Percentiles rank a stretch among this genome's conserved stretches.
These are phyloP conservation scores for Ceratobasidium sp. DNA, from an alignment of 1,284 basidiomycete genomes.

Conservation along the genomic window DNA sequence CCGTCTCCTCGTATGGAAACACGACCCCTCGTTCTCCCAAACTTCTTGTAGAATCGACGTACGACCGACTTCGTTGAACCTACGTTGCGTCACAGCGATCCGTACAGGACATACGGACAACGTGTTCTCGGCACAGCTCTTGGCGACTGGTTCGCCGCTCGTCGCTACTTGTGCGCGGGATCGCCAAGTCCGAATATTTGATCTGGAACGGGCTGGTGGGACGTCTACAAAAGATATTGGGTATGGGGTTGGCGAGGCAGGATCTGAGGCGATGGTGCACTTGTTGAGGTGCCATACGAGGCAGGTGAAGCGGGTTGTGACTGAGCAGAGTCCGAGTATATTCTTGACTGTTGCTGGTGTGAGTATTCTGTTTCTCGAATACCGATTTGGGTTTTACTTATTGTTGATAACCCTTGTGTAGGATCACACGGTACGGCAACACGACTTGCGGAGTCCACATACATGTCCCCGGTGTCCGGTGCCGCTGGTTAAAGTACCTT, in stretches of 20 bases:
- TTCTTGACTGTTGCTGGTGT: constrained; percentile 91
- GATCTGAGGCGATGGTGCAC: constrained; percentile 58
- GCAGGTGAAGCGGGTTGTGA: constrained; percentile 82
- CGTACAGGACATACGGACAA: constrained; percentile 86
- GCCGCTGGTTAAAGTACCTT: constrained; percentile 72
- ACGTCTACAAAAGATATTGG: constrained; percentile 54
- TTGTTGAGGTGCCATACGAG: constrained; percentile 75
- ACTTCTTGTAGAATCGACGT: constrained; percentile 64
- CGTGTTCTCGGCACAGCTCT: constrained; percentile 88
- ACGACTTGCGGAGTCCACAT: constrained; percentile 83
- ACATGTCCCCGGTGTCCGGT: constrained; percentile 72
- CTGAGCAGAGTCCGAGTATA: constrained; percentile 83
- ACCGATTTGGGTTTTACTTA: constrained; percentile 16
- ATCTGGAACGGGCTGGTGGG: constrained; percentile 68
- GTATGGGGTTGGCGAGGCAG: constrained; percentile 51
- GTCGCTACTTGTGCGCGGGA: constrained; percentile 83
- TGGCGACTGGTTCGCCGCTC: constrained; percentile 79
- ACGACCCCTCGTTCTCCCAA: constrained; percentile 61
- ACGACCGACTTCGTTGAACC: constrained; percentile 63
- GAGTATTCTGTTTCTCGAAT: constrained; percentile 49
- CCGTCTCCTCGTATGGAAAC: constrained; percentile 65
- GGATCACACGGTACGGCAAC: constrained; percentile 84
- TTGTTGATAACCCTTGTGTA: constrained; percentile 53
- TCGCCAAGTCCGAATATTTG: constrained; percentile 83
- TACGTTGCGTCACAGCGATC: constrained; percentile 74